A percentile compares a stretch with the other conserved stretches of the same genome.
phyloP scores from a whole-genome alignment of 306 rosid genomes.

The Begonia fuchsioides region DNA sequence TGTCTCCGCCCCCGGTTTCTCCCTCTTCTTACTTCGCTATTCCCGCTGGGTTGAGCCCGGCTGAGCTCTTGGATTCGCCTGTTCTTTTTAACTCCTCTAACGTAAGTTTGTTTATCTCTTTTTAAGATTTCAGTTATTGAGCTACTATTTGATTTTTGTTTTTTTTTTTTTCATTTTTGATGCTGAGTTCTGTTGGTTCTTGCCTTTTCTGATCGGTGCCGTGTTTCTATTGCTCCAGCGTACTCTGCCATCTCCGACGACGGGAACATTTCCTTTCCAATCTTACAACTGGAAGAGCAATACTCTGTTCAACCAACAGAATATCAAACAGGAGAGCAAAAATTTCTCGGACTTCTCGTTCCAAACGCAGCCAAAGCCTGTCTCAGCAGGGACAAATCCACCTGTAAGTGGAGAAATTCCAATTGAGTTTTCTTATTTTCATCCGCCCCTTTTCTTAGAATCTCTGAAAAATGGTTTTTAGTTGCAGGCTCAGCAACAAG shows the following conservation, averaged over 20 bases:
- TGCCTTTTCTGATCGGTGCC: not conserved
- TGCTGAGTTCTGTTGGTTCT: too few species aligned
- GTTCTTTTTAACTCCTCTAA: conserved; percentile 48
- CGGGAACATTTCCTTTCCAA: conserved; percentile 54
- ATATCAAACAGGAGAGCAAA: conserved; percentile 42
- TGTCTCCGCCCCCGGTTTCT: conserved; percentile 47
- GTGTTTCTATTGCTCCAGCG: conserved; percentile 6
- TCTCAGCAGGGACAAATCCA: conserved; percentile 18
- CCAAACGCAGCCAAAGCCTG: conserved; percentile 39
- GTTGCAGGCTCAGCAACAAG: conserved; percentile 20
- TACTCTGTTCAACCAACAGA: conserved; percentile 26
- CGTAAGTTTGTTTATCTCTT: conserved; percentile 24
- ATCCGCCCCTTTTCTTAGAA: not conserved
- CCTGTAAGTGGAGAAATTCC: conserved; percentile 21
- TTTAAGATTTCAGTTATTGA: not conserved
- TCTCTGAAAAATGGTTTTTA: too few species aligned
- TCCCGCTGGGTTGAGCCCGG: conserved; percentile 57
- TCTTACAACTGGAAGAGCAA: conserved; percentile 38
- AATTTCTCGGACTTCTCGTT: conserved; percentile 45
- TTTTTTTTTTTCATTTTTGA: too few species aligned
- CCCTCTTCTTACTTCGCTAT: conserved; percentile 61
- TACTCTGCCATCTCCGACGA: conserved; percentile 77
- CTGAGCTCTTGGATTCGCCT: conserved; percentile 82
- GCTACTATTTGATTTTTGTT: too few species aligned
- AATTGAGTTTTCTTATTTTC: not conserved